phyloP scores from a whole-genome alignment of 2,329 filamentous ascomycete genomes.

The Fusarium solani-melongenae region DNA sequence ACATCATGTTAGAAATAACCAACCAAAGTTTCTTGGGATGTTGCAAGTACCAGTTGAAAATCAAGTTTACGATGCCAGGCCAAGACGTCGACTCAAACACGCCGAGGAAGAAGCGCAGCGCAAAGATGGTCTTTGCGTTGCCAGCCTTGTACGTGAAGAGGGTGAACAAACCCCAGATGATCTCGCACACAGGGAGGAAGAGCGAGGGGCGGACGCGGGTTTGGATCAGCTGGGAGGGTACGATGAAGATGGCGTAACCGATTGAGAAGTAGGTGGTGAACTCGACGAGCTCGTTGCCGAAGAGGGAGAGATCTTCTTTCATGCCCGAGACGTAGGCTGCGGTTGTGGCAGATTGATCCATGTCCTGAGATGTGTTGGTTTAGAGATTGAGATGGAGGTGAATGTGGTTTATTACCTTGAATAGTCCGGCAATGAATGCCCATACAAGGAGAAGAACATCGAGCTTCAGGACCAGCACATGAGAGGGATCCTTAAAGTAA shows the following conservation, averaged over 20 bases:
- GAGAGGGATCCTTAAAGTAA: constrained; percentile 44
- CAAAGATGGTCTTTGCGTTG: constrained; percentile 29
- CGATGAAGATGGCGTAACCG: constrained; percentile 37
- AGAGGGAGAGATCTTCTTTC: constrained; percentile 33
- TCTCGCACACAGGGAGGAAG: constrained; percentile 34
- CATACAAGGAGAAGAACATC: constrained; percentile 43
- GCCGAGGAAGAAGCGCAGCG: constrained; percentile 35
- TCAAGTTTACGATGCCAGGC: constrained; percentile 38
- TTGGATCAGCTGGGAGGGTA: constrained; percentile 36
- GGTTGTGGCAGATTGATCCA: constrained; percentile 38
- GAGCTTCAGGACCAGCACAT: constrained; percentile 45
- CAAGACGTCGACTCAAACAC: constrained; percentile 40
- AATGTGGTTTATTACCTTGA: background rate
- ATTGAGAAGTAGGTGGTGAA: constrained; percentile 43
- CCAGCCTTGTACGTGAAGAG: constrained; percentile 31
- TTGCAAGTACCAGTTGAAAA: constrained; percentile 32
- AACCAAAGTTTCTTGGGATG: background rate
- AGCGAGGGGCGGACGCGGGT: constrained; percentile 36
- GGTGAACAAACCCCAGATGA: constrained; percentile 36
- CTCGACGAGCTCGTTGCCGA: constrained; percentile 34
- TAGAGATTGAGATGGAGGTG: background rate
- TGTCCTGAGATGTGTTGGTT: constrained; percentile 15
- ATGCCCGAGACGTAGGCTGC: constrained; percentile 38
- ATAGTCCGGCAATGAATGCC: constrained; percentile 33
- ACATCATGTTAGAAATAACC: background rate